A percentile compares a stretch with the other conserved stretches of the same genome.
Conservation (phyloP, 1,139 yeast genomes). For the Tardiomyces digboiensis region DNA sequence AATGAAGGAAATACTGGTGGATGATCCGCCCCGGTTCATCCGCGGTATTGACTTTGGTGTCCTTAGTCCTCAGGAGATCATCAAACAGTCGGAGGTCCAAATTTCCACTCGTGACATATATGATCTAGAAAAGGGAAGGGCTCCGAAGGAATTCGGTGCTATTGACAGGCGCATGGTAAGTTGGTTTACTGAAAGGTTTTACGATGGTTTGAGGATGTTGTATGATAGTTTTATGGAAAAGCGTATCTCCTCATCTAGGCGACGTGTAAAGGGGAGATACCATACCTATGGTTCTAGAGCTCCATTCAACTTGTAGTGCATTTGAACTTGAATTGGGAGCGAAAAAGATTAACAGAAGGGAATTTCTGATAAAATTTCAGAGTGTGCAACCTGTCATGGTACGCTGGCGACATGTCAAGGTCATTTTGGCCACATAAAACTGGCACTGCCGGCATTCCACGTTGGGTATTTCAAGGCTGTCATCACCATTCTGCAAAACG, state of each 20-base stretch:
- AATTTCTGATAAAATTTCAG: constrained; percentile 73
- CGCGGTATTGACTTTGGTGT: constrained; percentile 92
- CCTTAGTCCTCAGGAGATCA: constrained; percentile 79
- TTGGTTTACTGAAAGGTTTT: not conserved
- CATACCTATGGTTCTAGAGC: too few relatives aligned
- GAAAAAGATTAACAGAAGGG: constrained; percentile 35
- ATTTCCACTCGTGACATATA: constrained; percentile 86
- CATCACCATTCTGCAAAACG: constrained; percentile 78
- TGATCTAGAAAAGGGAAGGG: constrained; percentile 79
- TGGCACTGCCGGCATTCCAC: constrained; percentile 95
- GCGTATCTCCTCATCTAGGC: too few relatives aligned
- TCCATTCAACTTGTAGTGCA: too few relatives aligned
- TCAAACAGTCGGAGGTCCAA: constrained; percentile 92
- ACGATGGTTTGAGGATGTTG: too few relatives aligned
- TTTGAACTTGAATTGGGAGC: not conserved
- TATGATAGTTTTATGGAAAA: not conserved
- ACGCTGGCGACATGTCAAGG: constrained; percentile 94
- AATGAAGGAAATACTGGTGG: constrained; percentile 71
- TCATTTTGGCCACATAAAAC: constrained; percentile 90
- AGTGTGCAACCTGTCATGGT: constrained; percentile 90
- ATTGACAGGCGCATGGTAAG: constrained; percentile 70
- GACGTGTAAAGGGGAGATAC: too few relatives aligned
- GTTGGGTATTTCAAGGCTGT: constrained; percentile 95
- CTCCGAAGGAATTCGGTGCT: constrained; percentile 77
- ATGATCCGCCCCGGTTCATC: constrained; percentile 84